phyloP scores from a whole-genome alignment of 2,329 filamentous ascomycete species.

The Volutella citrinella region DNA sequence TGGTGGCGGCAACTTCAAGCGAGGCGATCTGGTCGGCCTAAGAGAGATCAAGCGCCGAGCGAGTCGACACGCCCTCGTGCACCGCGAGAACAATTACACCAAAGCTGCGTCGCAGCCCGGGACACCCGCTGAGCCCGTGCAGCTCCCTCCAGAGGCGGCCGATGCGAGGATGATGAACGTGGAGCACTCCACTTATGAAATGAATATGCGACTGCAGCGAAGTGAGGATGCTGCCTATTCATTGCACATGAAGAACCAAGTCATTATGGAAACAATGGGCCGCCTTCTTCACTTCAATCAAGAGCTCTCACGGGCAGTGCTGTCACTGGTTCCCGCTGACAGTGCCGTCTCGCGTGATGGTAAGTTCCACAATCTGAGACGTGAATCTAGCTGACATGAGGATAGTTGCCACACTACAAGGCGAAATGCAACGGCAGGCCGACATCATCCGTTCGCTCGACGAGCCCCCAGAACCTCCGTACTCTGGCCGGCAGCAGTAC shows the following conservation, averaged over 20 bases:
- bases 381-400: slow-evolving; percentile 44
- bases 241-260: slow-evolving; percentile 77
- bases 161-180: slow-evolving; percentile 73
- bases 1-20: slow-evolving; percentile 94
- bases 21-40: slow-evolving; percentile 85
- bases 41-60: slow-evolving; percentile 94
- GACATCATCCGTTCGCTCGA: slow-evolving; percentile 56
- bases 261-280: slow-evolving; percentile 75
- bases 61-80: slow-evolving; percentile 87
- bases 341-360: slow-evolving; percentile 78
- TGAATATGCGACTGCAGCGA: slow-evolving; percentile 71
- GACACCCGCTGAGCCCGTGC: slow-evolving; percentile 78
- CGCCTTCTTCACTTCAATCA: slow-evolving; percentile 75
- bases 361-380: slow-evolving; percentile 43
- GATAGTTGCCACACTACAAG: slow-evolving; percentile 55
- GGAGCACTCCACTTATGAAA: slow-evolving; percentile 80
- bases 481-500: slow-evolving; percentile 64
- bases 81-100: slow-evolving; percentile 81
- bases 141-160: slow-evolving; percentile 66
- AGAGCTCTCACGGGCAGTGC: slow-evolving; percentile 73
- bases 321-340: slow-evolving; percentile 72
- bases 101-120: slow-evolving; percentile 79
- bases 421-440: slow-evolving; percentile 59
- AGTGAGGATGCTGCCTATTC: slow-evolving; percentile 80
- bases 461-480: slow-evolving; percentile 66